Evolutionary conservation across 306 rosid species (phyloP), one percentile per base, ranked within the genome.

Genomic region (Vigna hirtella): DNA sequence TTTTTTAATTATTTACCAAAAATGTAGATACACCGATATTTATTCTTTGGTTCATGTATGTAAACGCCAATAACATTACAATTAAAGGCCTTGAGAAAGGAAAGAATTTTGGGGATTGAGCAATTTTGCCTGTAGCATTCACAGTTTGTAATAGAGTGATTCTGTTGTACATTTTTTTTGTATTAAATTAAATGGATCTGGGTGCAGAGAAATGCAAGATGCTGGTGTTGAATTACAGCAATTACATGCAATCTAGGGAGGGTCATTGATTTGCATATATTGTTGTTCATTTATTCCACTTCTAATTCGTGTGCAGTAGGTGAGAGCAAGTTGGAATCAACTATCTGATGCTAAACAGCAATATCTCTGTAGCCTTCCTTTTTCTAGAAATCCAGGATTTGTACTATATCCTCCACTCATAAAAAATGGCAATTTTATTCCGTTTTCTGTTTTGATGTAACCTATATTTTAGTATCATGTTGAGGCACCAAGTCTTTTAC

Each of bases 31-130:
- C 63, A 83, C 42, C 50, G 15, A 73, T 9, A 63, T 36, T 45
- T 83, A 81, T 82, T 77, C 85, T 70, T 83, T 82, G 78, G 76
- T 69, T 82, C 73, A 63, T 83, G 73, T 78, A 83, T 72, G 78
- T 83, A 86, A 57, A 64, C 32, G 63, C 66, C 69, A 77, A 71
- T 63, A 63, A 64, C 78, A 15, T 43, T 53, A 79, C 68, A 70
- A 63, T 81, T 52, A 24, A 64, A 10, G 78, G 65, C 24, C 34
- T 38, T 52, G 62, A 83, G 81, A 50, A 69, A n/a, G 72, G 55
- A 40, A 66, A 77, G 34, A 40, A 36, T 71, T 58, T 77, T 56
- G 57, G 55, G 64, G 66, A 3, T 52, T 70, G n/a, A 63, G 85
- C 70, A 18, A 43, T 79, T 70, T 34, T 79, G 30, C 45, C 52